Evolutionary conservation across 2,329 filamentous ascomycete genomes (phyloP).

Genomic region (Clonostachys rosea): DNA sequence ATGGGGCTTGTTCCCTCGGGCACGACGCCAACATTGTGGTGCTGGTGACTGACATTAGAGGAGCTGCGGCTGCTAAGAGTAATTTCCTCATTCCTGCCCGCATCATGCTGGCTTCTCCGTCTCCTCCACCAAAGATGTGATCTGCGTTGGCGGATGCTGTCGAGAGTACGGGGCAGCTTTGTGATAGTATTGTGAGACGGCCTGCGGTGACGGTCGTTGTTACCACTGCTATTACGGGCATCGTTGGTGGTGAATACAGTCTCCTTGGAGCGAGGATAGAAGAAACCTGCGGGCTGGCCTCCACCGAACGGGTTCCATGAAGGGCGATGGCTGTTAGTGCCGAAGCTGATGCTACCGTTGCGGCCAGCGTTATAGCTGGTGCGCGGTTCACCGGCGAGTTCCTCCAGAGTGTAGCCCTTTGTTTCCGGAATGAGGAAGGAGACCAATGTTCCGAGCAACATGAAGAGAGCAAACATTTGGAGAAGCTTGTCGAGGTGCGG

Average conservation of each 20-base stretch:
- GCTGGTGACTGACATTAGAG: conserved; percentile 1
- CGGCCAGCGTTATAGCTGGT: conserved; percentile 51
- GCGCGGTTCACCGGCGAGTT: conserved; percentile 61
- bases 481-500: conserved; percentile 69
- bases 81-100: conserved; percentile 20
- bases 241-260: conserved; percentile 11
- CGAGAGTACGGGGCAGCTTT: conserved; percentile 21
- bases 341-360: conserved; percentile 40
- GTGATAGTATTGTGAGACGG: conserved; percentile 37
- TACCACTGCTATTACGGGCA: conserved; percentile 10
- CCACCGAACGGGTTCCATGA: conserved; percentile 42
- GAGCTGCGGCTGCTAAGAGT: conserved; percentile 22
- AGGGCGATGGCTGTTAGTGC: conserved; percentile 17
- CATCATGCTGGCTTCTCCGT: conserved; percentile 16
- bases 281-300: conserved; percentile 47
- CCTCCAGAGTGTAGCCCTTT: conserved; percentile 68
- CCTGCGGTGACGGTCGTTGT: conserved; percentile 11
- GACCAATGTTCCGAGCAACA: conserved; percentile 66
- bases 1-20: conserved; percentile 1
- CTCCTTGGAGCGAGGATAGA: conserved; percentile 30
- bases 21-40: background rate
- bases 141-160: conserved; percentile 12
- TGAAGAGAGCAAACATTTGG: conserved; percentile 76
- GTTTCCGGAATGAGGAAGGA: conserved; percentile 75
- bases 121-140: conserved; percentile 19